A percentile compares a stretch with the other conserved stretches of the same genome.
Evolutionary conservation across 176 grass and related monocot species (phyloP).

Genomic region (Luzula sylvatica): DNA sequence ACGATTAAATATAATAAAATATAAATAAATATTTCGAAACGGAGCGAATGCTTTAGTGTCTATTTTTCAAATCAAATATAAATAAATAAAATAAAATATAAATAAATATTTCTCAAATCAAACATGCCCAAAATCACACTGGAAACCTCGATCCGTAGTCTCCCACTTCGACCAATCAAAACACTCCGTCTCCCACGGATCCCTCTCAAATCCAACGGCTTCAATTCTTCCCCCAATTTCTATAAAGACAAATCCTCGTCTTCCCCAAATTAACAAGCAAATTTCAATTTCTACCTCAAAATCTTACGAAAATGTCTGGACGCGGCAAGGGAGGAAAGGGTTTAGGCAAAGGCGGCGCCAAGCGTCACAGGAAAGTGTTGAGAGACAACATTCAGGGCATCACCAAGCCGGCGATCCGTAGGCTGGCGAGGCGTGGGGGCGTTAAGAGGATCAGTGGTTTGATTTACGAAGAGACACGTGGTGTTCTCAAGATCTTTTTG

Average conservation of each 20-base stretch:
- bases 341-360: conserved; percentile 32
- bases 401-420: conserved; percentile 34
- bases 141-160: not conserved
- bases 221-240: not conserved
- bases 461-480: conserved; percentile 35
- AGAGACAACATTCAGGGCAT: conserved; percentile 39
- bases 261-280: not conserved
- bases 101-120: too few relatives aligned
- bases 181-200: too few relatives aligned
- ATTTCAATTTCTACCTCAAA: not conserved
- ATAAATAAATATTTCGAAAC: too few relatives aligned
- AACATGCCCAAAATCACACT: too few relatives aligned
- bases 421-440: conserved; percentile 22
- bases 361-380: conserved; percentile 34
- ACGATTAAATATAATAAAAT: too few relatives aligned
- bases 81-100: too few relatives aligned
- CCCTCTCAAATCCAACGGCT: conserved; percentile 4
- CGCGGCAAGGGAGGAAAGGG: conserved; percentile 35
- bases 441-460: conserved; percentile 34
- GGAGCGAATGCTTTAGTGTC: too few relatives aligned
- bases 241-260: not conserved
- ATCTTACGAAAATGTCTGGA: conserved; percentile 8
- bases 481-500: conserved; percentile 31
- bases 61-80: too few relatives aligned
- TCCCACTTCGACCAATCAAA: not conserved